Percentiles rank a stretch among this genome's conserved stretches.
phyloP scores from a whole-genome alignment of 2,329 filamentous ascomycete genomes.

The Colletotrichum tofieldiae region DNA sequence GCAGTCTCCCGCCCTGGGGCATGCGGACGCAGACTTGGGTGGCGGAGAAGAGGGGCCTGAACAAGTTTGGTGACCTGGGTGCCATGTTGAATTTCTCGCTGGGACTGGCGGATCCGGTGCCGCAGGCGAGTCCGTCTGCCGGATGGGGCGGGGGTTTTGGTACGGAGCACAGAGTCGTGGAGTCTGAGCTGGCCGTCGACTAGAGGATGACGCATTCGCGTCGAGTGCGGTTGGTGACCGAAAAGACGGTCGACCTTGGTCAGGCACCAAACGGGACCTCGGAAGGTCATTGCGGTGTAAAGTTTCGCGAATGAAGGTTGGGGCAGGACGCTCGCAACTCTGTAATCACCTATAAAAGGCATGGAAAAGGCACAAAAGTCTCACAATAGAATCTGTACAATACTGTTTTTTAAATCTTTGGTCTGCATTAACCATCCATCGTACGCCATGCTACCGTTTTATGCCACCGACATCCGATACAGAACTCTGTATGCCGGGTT shows the following conservation, averaged over 20 bases:
- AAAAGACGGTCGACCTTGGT: not conserved
- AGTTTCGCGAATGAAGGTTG: too few species aligned
- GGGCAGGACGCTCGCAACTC: slow-evolving; percentile 1
- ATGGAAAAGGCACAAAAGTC: not conserved
- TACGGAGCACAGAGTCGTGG: slow-evolving; percentile 38
- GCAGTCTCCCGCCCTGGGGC: slow-evolving; percentile 62
- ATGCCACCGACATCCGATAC: slow-evolving; percentile 22
- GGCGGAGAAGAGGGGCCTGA: slow-evolving; percentile 52
- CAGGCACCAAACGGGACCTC: not conserved
- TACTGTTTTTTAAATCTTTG: slow-evolving; percentile 16
- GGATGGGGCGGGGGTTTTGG: slow-evolving; percentile 26
- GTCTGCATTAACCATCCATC: not conserved
- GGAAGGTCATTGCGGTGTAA: not conserved
- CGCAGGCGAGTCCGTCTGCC: slow-evolving; percentile 21
- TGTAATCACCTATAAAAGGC: not conserved
- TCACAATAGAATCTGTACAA: slow-evolving; percentile 21
- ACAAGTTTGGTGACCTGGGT: slow-evolving; percentile 64
- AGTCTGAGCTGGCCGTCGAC: slow-evolving; percentile 41
- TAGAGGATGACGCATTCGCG: not conserved
- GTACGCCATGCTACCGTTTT: not conserved
- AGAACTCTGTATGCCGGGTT: not conserved
- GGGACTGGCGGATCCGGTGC: slow-evolving; percentile 30
- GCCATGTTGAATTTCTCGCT: slow-evolving; percentile 56
- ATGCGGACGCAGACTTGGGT: slow-evolving; percentile 61
- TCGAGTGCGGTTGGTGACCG: not conserved